A percentile compares a stretch with the other conserved stretches of the same genome.
These are phyloP conservation scores for Kodamaea ohmeri DNA, from an alignment of 1,139 yeast species.

Conservation along the genomic window DNA sequence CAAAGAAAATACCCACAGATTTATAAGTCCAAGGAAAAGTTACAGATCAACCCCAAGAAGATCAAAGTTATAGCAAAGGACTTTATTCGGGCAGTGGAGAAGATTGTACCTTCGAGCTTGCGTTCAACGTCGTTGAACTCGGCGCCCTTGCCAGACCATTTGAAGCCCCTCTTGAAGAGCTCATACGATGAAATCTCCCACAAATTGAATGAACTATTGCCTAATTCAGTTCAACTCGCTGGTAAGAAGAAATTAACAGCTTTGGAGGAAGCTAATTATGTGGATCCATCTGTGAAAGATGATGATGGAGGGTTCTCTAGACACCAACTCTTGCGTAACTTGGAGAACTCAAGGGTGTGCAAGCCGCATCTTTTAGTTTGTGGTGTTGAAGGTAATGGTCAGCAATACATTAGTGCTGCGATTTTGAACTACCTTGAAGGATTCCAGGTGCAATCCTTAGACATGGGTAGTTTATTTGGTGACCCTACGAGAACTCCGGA, in stretches of 20 bases:
- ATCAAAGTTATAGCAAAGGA: slow-evolving; percentile 82
- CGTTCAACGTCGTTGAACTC: slow-evolving; percentile 75
- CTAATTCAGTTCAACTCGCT: slow-evolving; percentile 42
- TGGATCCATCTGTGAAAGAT: slow-evolving; percentile 55
- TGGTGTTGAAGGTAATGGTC: slow-evolving; percentile 85
- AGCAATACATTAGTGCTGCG: slow-evolving; percentile 82
- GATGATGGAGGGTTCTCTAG: slow-evolving; percentile 66
- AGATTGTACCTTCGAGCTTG: slow-evolving; percentile 89
- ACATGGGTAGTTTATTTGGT: slow-evolving; percentile 72
- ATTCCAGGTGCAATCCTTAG: slow-evolving; percentile 83
- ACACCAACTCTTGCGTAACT: slow-evolving; percentile 58
- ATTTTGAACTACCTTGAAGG: slow-evolving; percentile 83
- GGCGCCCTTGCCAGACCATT: slow-evolving; percentile 73
- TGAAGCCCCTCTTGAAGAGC: slow-evolving; percentile 58
- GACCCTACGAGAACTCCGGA: slow-evolving; percentile 85
- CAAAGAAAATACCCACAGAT: slow-evolving; percentile 94
- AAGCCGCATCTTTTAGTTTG: slow-evolving; percentile 76
- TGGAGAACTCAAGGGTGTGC: slow-evolving; percentile 68
- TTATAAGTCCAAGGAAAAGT: slow-evolving; percentile 71
- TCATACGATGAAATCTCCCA: slow-evolving; percentile 47
- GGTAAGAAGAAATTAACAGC: slow-evolving; percentile 49
- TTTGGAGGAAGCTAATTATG: slow-evolving; percentile 68
- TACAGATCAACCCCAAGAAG: slow-evolving; percentile 65
- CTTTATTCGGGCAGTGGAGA: slow-evolving; percentile 81
- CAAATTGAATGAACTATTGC: slow-evolving; percentile 59